Evolutionary conservation across 139 green algal genomes (phyloP), one percentile per base, ranked within the genome.

Genomic region (Chlorella sp.): DNA sequence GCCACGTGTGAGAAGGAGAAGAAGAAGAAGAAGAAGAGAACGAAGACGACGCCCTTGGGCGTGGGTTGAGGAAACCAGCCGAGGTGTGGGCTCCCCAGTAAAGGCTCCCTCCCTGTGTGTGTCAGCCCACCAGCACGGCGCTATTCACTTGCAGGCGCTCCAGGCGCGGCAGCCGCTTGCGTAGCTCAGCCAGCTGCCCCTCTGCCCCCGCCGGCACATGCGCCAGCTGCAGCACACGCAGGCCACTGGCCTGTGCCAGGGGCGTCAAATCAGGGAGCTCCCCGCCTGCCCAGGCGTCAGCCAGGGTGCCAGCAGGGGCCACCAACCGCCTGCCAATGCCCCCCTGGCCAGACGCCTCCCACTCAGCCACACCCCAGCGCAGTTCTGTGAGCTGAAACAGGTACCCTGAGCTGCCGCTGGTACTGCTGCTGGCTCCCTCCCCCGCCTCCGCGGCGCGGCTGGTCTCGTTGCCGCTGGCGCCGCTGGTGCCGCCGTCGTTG

Each of bases 141-240:
- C 84, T 88, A 68, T 88, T 88, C 26, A 88, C 84, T 40, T 81
- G 66, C 28, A 88, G 64, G 24, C 68, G 39, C 18, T 9, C 36
- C 68, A 88, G 84, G 28, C 19, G 39, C 28, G 39, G 84, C 84
- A 88, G 40, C 14, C 71, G 66, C 64, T 16, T 1, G 34, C 71
- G 39, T 28, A 88, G 84, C 68, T 18, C 68, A 19, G 32, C 40
- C 66, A 88, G 28, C 68, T 88, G 84, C 0, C 66, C 22, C 30
- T 68, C 66, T 1, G 22, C 40, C 9, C 34, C 40, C 21, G 84
- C 40, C 22, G 84, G 84, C 68, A 88, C 66, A 4, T 88, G 66
- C 14, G 84, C 64, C 84, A 88, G 68, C 21, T 81, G 84, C 84
- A 88, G 84, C 84, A 61, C 37, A 7, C 39, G 84, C 37, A 88